Evolutionary conservation across 768 basidiomycete genomes (phyloP), one percentile per base, ranked within the genome.

Genomic region (Rhizopogon vinicolor): DNA sequence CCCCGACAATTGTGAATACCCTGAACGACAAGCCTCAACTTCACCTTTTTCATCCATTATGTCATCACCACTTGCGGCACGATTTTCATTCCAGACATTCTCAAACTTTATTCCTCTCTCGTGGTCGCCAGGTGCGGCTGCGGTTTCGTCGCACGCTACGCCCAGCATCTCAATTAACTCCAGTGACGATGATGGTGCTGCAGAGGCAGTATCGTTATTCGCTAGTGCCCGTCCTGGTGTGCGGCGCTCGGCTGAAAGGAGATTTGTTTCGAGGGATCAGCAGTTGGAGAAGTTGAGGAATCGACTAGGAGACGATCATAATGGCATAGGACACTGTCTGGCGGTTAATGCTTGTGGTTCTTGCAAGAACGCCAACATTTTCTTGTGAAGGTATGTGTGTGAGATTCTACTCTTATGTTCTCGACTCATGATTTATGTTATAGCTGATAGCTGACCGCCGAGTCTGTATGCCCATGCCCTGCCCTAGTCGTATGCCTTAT

Each of bases 221-320:
- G 50, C 58, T 35, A 29, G 49, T 53, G 57, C 52, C 48, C 52
- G 56, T 22, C 44, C 45, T 44, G 41, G 37, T 56, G 45, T 57
- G 41, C 60, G 43, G 46, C 41, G 41, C 60, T 44, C 56, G 45
- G 58, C 53, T 44, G 59, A 63, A 62, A 71, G 58, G 69, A 71
- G 54, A 55, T 88, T 75, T 64, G 84, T 88, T 45, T 77, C 84
- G 28, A 85, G 79, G 65, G 79, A 85, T 62, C 78, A 74, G 59
- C 90, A 92, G 67, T 67, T 91, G 61, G 79, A 81, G 65, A 83
- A 79, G 69, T 70, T 91, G 62, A 77, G 75, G 65, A 63, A 68
- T 33, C 80, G 84, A 59, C 70, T 91, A 65, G 74, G 78, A 61
- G 64, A 70, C 35, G 74, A 77, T 55, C 58, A 57, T 19, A 51